Percentiles rank a stretch among this genome's conserved stretches.
phyloP scores from a whole-genome alignment of 129 eudicot species.

The Calendula officinalis region DNA sequence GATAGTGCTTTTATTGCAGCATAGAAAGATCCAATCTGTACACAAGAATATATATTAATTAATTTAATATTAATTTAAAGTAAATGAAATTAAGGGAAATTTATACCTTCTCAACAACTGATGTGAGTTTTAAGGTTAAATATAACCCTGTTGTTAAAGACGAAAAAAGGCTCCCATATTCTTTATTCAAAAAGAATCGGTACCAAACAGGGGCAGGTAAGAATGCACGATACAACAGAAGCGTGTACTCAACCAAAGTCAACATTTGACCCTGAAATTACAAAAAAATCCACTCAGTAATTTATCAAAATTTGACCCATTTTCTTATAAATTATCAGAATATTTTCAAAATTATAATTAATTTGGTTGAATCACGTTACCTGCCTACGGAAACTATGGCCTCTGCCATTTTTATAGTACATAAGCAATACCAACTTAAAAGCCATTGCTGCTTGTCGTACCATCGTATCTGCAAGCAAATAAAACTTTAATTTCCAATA shows the following conservation, averaged over 20 bases:
- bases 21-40: conserved; percentile 52
- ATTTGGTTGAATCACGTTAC: too few species aligned
- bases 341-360: too few species aligned
- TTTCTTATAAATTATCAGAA: too few species aligned
- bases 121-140: conserved; percentile 63
- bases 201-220: conserved; percentile 80
- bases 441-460: conserved; percentile 73
- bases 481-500: conserved; percentile 1
- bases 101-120: conserved; percentile 62
- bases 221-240: conserved; percentile 57
- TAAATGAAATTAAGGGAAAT: not conserved
- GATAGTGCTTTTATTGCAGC: conserved; percentile 61
- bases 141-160: conserved; percentile 63
- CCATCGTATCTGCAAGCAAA: conserved; percentile 65
- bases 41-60: not conserved
- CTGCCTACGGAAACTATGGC: conserved; percentile 83
- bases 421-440: conserved; percentile 64
- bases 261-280: conserved; percentile 56
- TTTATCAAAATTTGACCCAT: not conserved
- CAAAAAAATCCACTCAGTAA: conserved; percentile 6
- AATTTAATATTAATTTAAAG: not conserved
- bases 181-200: conserved; percentile 70
- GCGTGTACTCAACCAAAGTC: conserved; percentile 62
- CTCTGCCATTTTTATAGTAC: conserved; percentile 74
- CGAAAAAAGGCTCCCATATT: conserved; percentile 72